phyloP scores from a whole-genome alignment of 164 flowering plant species.

The Akebia trifoliata region DNA sequence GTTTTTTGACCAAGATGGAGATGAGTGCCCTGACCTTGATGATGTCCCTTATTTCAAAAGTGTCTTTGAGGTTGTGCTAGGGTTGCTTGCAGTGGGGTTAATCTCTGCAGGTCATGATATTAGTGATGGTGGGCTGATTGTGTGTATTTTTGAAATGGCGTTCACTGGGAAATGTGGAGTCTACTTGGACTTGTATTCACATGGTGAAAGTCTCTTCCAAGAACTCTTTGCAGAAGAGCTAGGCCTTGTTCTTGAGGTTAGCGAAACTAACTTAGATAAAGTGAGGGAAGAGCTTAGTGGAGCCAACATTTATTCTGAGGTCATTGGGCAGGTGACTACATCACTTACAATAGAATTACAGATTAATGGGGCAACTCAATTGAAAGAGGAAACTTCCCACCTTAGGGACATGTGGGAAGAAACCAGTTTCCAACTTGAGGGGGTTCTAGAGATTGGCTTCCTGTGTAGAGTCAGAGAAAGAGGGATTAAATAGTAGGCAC shows the following conservation, averaged over 20 bases:
- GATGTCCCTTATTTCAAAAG: constrained; percentile 71
- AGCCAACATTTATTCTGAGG: constrained; percentile 42
- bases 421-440: no score
- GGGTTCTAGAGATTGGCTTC: no score
- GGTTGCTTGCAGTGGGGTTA: constrained; percentile 50
- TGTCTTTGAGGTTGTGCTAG: constrained; percentile 66
- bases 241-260: constrained; percentile 79
- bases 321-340: constrained; percentile 59
- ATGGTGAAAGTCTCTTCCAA: constrained; percentile 46
- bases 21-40: constrained; percentile 85
- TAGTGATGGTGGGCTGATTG: constrained; percentile 88
- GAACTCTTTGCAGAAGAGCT: constrained; percentile 88
- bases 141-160: constrained; percentile 76
- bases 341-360: no score
- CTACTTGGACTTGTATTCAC: constrained; percentile 48
- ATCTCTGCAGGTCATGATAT: constrained; percentile 94
- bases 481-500: no score
- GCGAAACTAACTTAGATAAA: constrained; percentile 39
- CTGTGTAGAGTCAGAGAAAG: no score
- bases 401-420: no score
- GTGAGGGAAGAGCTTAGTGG: constrained; percentile 40
- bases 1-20: constrained; percentile 77
- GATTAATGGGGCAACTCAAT: no score
- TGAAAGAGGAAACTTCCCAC: no score
- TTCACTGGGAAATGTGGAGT: constrained; percentile 95